These are phyloP conservation scores for Arachis monticola DNA, from an alignment of 331 rosid species.

Conservation along the genomic window DNA sequence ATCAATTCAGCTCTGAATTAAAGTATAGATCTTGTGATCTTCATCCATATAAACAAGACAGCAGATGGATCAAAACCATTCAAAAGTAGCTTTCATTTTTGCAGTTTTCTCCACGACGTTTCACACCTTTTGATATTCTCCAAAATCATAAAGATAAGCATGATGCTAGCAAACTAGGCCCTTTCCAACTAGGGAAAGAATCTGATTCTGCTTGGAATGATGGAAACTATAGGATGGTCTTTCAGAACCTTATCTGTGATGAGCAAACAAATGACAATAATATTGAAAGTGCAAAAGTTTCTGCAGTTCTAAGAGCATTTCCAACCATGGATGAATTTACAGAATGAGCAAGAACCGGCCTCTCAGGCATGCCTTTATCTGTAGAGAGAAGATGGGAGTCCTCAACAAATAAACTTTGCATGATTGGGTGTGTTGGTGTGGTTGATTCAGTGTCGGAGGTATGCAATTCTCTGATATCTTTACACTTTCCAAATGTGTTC, in stretches of 20 bases:
- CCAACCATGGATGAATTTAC: slow-evolving; percentile 1
- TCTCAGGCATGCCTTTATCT: slow-evolving; percentile 21
- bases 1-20: slow-evolving; percentile 32
- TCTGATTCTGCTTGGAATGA: not conserved
- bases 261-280: not conserved
- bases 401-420: slow-evolving; percentile 29
- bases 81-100: slow-evolving; percentile 27
- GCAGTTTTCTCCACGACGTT: slow-evolving; percentile 1
- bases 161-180: slow-evolving; percentile 19
- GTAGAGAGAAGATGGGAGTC: slow-evolving; percentile 36
- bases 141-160: not conserved
- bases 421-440: slow-evolving; percentile 26
- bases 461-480: slow-evolving; percentile 10
- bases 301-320: slow-evolving; percentile 20
- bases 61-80: not conserved
- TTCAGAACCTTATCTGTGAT: slow-evolving; percentile 25
- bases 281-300: not conserved
- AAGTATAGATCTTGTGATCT: slow-evolving; percentile 20
- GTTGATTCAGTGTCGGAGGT: slow-evolving; percentile 1
- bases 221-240: slow-evolving; percentile 15
- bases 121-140: slow-evolving; percentile 19
- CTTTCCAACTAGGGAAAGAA: slow-evolving; percentile 5
- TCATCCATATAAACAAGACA: not conserved
- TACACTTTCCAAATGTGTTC: slow-evolving; percentile 19
- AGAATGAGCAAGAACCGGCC: slow-evolving; percentile 18